Base-by-base conservation (phyloP, 2,329 filamentous ascomycete genomes). In the Teratosphaeria viscida region DNA sequence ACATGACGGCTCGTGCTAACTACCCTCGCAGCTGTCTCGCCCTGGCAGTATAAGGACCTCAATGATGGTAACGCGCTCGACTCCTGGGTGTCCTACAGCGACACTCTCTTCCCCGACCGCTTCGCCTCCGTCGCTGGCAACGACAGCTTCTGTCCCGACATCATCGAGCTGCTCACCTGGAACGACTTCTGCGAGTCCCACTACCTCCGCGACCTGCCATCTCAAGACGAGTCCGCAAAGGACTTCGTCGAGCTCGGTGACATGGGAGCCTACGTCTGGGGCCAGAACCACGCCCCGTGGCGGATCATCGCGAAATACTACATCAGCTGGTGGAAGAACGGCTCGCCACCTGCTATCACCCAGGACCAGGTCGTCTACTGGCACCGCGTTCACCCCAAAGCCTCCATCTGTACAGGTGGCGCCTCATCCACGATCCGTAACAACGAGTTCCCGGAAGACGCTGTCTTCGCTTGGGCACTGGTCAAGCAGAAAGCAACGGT, bases 31-130 rank as follows among this genome's bases (percentile, higher is more conserved):
- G 72, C 70, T 43, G 68, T 75, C 56, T 74, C 73, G 11, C 73
- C 73, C 26, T 75, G 72, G 72, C 73, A 74, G 64, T 75, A 68
- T 69, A 72, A 74, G 63, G 71, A 74, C 60, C 69, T 73, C 54
- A 68, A 73, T 66, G 65, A 71, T 60, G 71, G 71, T 61, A 70
- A 71, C 59, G 62, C 67, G 32, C 64, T 68, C 56, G 66, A 73
- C 58, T 61, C 69, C 27, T 74, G 71, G 69, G 71, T 75, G 26
- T 66, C 70, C 5, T 74, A 74, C 67, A 70, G 68, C 56, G 72
- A 75, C 65, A 70, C 66, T n/a, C 71, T 74, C 57, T 73, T 72
- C 54, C 64, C 66, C 27, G 62, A 70, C 60, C 72, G 73, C 56
- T 71, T 70, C 61, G 56, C 65, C 43, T 62, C 64, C 47, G 63